Conservation (phyloP, 352 stramenopile genomes). For the Halophytophthora polymorphica region DNA sequence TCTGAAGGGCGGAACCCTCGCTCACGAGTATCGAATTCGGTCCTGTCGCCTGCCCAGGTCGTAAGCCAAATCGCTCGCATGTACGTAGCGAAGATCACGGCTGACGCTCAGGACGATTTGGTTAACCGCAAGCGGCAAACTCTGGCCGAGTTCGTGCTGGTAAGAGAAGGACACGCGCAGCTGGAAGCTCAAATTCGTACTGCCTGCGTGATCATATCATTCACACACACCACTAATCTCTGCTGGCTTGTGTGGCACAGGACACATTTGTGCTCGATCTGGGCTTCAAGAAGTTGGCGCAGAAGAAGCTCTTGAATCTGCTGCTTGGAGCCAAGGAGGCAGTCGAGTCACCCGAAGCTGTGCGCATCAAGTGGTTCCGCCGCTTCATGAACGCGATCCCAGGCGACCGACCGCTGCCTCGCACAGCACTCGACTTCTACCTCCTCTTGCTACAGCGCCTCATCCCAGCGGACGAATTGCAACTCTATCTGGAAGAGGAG, state of each 20-base stretch:
- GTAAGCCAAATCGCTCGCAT: conserved; percentile 57
- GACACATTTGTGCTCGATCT: conserved; percentile 63
- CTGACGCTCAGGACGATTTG: conserved; percentile 33
- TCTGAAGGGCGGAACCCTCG: conserved; percentile 5
- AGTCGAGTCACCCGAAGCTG: conserved; percentile 36
- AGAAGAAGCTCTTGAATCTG: conserved; percentile 50
- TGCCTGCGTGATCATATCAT: background rate
- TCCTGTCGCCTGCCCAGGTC: conserved; percentile 29
- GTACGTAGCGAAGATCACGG: conserved; percentile 58
- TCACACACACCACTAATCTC: background rate
- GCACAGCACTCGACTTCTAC: conserved; percentile 58
- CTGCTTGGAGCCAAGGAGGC: conserved; percentile 41
- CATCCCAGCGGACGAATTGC: conserved; percentile 36
- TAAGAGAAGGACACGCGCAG: conserved; percentile 1
- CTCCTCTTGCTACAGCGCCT: conserved; percentile 45
- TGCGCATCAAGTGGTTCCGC: conserved; percentile 67
- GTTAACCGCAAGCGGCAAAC: conserved; percentile 32
- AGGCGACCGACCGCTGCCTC: conserved; percentile 28
- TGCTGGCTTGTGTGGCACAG: conserved; percentile 4
- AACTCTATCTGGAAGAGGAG: conserved; percentile 42
- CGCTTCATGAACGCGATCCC: conserved; percentile 44
- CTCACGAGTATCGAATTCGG: conserved; percentile 7
- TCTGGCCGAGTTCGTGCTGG: conserved; percentile 47
- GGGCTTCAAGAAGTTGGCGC: conserved; percentile 55
- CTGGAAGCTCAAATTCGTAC: background rate